Conservation (phyloP, 1,284 basidiomycete genomes). For the Hemileia vastatrix region DNA sequence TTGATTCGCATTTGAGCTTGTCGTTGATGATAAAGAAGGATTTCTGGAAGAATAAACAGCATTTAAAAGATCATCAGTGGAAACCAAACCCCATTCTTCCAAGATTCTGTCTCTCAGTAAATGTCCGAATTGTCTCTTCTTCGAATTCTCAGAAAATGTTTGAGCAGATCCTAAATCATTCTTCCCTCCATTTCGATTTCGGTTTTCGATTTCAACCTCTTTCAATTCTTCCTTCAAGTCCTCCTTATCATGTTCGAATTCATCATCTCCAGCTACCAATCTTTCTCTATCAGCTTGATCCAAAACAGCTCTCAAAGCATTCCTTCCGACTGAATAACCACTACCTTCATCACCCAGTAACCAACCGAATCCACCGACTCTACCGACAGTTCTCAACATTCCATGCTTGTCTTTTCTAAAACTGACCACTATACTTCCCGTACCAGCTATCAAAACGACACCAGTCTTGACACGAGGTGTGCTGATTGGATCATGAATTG, state of each 20-base stretch:
- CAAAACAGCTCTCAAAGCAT: conserved; percentile 27
- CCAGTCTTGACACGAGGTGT: conserved; percentile 11
- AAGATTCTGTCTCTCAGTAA: too few species aligned
- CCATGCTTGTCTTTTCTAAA: conserved; percentile 15
- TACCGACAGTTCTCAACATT: conserved; percentile 12
- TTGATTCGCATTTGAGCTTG: too few species aligned
- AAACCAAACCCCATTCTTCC: too few species aligned
- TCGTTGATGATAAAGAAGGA: too few species aligned
- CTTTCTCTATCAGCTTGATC: conserved; percentile 25
- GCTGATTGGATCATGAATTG: conserved; percentile 14
- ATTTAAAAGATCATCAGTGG: too few species aligned
- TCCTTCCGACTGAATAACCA: conserved; percentile 28
- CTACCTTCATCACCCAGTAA: conserved; percentile 35
- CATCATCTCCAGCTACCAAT: conserved; percentile 15
- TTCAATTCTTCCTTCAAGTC: conserved; percentile 1
- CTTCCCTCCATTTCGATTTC: too few species aligned
- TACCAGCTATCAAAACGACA: conserved; percentile 33
- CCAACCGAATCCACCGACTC: conserved; percentile 33
- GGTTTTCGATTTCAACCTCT: not conserved
- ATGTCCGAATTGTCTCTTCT: too few species aligned
- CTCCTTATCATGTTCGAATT: conserved; percentile 9
- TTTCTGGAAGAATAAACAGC: too few species aligned
- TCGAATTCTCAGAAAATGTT: too few species aligned
- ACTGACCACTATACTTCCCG: conserved; percentile 32
- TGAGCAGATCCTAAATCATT: too few species aligned